Conservation (phyloP, 2,329 filamentous ascomycete species). For the Aspergillus persii region DNA sequence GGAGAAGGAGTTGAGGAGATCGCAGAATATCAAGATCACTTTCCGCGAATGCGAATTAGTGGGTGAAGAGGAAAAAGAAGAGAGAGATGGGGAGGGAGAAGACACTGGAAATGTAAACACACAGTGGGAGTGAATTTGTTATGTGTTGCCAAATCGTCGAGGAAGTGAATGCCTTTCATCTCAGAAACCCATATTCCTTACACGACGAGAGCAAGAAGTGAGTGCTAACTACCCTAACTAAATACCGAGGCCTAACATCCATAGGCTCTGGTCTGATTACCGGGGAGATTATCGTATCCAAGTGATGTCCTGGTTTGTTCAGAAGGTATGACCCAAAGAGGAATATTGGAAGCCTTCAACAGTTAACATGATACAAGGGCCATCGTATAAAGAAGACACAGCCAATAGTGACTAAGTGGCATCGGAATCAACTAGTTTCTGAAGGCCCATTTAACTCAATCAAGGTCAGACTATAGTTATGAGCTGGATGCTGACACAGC, state of each 20-base stretch:
- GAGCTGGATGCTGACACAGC: conserved; percentile 7
- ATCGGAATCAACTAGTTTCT: not conserved
- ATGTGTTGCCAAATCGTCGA: too few relatives aligned
- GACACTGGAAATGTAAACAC: too few relatives aligned
- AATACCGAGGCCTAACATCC: not conserved
- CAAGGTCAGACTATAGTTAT: not conserved
- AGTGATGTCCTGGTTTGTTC: conserved; percentile 22
- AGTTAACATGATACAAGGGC: conserved; percentile 8
- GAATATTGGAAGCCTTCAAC: not conserved
- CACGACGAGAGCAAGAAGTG: conserved; percentile 19
- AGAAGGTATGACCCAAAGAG: conserved; percentile 7
- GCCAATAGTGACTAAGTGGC: conserved; percentile 6
- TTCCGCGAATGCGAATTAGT: too few relatives aligned
- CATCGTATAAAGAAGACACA: conserved; percentile 17
- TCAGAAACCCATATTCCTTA: not conserved
- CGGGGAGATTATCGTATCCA: conserved; percentile 9
- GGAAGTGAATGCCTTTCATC: too few relatives aligned
- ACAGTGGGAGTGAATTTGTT: too few relatives aligned
- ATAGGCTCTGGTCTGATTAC: conserved; percentile 15
- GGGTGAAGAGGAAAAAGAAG: too few relatives aligned
- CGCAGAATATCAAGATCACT: too few relatives aligned
- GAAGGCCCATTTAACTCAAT: conserved; percentile 4
- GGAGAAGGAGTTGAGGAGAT: too few relatives aligned
- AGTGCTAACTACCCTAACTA: not conserved
- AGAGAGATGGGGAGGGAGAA: too few relatives aligned